Percentiles rank a stretch among this genome's conserved stretches.
These are phyloP conservation scores for Solanum hybrid DNA, from an alignment of 305 asterid genomes.

Conservation along the genomic window DNA sequence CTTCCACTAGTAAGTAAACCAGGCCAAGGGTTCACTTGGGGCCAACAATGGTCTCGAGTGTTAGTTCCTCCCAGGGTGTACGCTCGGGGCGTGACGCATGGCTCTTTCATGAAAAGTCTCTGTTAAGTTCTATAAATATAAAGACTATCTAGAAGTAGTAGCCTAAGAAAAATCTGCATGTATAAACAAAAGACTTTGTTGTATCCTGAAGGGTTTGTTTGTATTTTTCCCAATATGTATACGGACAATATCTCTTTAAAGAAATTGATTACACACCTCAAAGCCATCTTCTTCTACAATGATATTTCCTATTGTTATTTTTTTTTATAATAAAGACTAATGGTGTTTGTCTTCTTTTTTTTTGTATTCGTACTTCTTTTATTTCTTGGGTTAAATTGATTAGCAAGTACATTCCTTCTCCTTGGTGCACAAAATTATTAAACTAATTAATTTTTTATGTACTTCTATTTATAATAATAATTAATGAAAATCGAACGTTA, in stretches of 20 bases:
- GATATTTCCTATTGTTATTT: no score
- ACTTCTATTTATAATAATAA: not conserved
- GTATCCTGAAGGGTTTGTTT: not conserved
- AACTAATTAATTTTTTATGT: not conserved
- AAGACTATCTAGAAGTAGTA: not conserved
- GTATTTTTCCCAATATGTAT: not conserved
- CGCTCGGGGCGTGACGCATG: no score
- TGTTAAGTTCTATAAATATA: not conserved
- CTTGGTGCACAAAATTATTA: not conserved
- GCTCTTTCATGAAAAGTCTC: no score
- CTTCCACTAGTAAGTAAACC: no score
- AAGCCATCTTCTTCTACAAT: not conserved
- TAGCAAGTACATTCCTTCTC: not conserved
- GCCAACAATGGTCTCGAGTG: no score
- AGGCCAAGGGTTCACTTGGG: no score
- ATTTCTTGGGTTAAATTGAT: not conserved
- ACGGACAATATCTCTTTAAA: not conserved
- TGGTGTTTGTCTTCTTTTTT: not conserved
- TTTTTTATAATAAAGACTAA: not conserved
- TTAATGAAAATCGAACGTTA: not conserved
- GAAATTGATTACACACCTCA: not conserved
- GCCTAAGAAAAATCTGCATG: not conserved
- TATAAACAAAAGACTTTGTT: no score
- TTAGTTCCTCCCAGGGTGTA: no score
- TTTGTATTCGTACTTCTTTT: not conserved